These are phyloP conservation scores for Xerocomellus amylosporus DNA, from an alignment of 768 basidiomycete species.

Conservation along the genomic window DNA sequence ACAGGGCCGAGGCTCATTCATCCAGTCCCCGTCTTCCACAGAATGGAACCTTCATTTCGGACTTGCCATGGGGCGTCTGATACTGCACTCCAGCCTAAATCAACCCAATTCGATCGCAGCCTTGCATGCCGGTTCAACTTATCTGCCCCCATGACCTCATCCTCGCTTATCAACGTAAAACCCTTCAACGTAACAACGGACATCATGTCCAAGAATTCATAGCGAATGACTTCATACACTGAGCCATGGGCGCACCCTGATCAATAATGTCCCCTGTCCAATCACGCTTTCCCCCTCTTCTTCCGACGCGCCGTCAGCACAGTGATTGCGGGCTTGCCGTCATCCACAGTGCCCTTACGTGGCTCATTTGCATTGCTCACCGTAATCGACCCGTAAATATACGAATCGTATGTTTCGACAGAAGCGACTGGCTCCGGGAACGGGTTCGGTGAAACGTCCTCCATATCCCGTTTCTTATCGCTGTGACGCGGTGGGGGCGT, in stretches of 20 bases:
- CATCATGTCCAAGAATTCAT: conserved; percentile 3
- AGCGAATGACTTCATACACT: conserved; percentile 2
- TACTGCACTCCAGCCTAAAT: conserved; percentile 3
- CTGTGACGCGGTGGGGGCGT: conserved; percentile 47
- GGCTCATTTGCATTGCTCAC: conserved; percentile 47
- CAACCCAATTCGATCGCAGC: conserved; percentile 2
- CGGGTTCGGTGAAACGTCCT: conserved; percentile 61
- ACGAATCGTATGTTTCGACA: conserved; percentile 54
- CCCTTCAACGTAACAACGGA: conserved; percentile 19
- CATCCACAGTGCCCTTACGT: conserved; percentile 19
- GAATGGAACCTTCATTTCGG: conserved; percentile 20
- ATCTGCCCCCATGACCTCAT: conserved; percentile 2
- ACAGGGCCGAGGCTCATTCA: background rate
- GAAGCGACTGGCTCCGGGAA: conserved; percentile 65
- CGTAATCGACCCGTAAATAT: conserved; percentile 56
- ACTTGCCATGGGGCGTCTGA: background rate
- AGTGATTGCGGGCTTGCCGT: conserved; percentile 39
- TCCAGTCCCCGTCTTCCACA: conserved; percentile 6
- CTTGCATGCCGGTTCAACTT: too few relatives aligned
- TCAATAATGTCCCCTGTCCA: conserved; percentile 3
- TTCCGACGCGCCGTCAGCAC: conserved; percentile 62
- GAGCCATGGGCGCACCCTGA: background rate
- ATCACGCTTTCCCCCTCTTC: conserved; percentile 36
- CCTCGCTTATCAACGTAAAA: conserved; percentile 1
- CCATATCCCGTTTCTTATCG: conserved; percentile 21